These are phyloP conservation scores for Solanum ossicruentum DNA, from an alignment of 257 asterid genomes.

Conservation along the genomic window DNA sequence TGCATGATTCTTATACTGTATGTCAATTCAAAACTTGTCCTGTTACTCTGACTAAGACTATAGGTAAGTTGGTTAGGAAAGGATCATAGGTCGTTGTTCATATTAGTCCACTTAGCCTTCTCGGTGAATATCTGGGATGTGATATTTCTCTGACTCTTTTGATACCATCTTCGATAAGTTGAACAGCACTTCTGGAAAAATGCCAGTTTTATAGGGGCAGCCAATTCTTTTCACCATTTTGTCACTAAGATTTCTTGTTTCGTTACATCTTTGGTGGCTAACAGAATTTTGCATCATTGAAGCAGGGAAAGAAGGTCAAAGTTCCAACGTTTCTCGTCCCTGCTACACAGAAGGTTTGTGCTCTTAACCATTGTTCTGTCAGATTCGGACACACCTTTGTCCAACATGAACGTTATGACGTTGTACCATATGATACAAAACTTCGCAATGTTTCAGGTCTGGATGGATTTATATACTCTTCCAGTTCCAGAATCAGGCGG, in stretches of 20 bases:
- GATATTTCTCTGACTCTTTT: background rate
- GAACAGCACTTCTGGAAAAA: background rate
- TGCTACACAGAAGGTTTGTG: slow-evolving; percentile 82
- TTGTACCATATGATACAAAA: background rate
- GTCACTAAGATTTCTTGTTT: background rate
- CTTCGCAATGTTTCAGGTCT: slow-evolving; percentile 35
- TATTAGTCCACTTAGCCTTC: background rate
- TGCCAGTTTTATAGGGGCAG: background rate
- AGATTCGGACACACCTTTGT: background rate
- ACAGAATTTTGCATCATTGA: background rate
- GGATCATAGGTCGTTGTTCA: too few species aligned
- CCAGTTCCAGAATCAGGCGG: slow-evolving; percentile 90
- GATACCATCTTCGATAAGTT: background rate
- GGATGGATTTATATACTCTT: slow-evolving; percentile 86
- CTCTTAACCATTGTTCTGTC: background rate
- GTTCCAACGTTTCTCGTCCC: slow-evolving; percentile 96
- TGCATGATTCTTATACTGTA: too few species aligned
- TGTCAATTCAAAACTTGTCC: too few species aligned
- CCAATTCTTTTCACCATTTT: background rate
- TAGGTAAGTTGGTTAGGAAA: too few species aligned
- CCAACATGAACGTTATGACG: background rate
- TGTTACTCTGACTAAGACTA: too few species aligned
- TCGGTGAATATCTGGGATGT: background rate
- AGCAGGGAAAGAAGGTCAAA: slow-evolving; percentile 79
- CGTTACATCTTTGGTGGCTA: background rate